phyloP scores from a whole-genome alignment of 805 yeast genomes.

The Myxozyma nipponensis region DNA sequence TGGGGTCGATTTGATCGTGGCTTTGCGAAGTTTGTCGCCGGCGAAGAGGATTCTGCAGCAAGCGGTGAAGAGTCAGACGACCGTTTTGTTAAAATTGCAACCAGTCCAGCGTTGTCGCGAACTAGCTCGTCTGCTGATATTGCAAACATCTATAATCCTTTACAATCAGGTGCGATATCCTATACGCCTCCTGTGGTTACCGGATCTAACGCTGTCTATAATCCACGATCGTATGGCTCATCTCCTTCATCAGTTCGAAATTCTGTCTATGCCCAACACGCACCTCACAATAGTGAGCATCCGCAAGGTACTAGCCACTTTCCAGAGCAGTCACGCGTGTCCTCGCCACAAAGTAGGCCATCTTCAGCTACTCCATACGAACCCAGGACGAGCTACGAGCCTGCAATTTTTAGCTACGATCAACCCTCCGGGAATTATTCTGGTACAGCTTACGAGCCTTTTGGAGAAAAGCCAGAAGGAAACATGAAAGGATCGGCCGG shows the following conservation, averaged over 20 bases:
- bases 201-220: neutral
- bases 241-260: conserved; percentile 4
- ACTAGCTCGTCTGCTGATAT: conserved; percentile 18
- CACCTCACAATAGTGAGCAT: neutral
- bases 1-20: conserved; percentile 88
- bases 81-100: conserved; percentile 34
- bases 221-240: conserved; percentile 7
- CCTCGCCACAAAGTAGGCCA: neutral
- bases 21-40: conserved; percentile 75
- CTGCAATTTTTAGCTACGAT: neutral
- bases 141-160: neutral
- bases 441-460: too few relatives aligned
- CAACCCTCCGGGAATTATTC: too few relatives aligned
- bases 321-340: neutral
- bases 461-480: too few relatives aligned
- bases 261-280: neutral
- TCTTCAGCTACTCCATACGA: neutral
- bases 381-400: neutral
- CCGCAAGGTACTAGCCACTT: neutral
- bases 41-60: conserved; percentile 54
- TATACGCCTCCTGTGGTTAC: conserved; percentile 1
- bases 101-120: conserved; percentile 29
- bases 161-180: neutral
- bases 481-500: too few relatives aligned
- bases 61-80: conserved; percentile 24